phyloP scores from a whole-genome alignment of 352 stramenopile species.

The Pythium chondricola region DNA sequence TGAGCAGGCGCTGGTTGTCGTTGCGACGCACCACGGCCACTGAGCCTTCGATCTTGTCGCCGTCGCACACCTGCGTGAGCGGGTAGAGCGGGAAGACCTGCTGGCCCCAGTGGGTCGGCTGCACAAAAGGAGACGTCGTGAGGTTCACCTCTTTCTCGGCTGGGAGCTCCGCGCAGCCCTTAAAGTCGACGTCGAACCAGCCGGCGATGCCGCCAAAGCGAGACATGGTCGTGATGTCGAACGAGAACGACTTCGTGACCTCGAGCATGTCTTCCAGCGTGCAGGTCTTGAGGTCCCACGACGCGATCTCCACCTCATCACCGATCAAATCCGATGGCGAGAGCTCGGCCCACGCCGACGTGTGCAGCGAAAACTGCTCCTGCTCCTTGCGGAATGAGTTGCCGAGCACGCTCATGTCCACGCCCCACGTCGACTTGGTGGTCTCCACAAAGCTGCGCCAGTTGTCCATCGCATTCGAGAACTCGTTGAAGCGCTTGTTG shows the following conservation, averaged over 20 bases:
- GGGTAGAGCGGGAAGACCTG: conserved; percentile 84
- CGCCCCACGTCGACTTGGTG: conserved; percentile 93
- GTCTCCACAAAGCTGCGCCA: conserved; percentile 86
- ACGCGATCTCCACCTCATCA: conserved; percentile 74
- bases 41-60: conserved; percentile 62
- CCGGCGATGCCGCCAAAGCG: conserved; percentile 93
- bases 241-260: conserved; percentile 59
- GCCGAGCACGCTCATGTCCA: conserved; percentile 95
- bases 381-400: conserved; percentile 84
- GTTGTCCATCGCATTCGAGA: conserved; percentile 79
- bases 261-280: conserved; percentile 80
- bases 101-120: conserved; percentile 86
- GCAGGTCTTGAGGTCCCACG: conserved; percentile 81
- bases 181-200: conserved; percentile 99
- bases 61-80: conserved; percentile 77
- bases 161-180: conserved; percentile 75
- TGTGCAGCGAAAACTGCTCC: conserved; percentile 84
- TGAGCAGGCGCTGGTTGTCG: conserved; percentile 87
- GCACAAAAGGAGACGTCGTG: conserved; percentile 87
- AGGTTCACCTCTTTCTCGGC: conserved; percentile 80
- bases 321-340: conserved; percentile 72
- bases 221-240: conserved; percentile 83
- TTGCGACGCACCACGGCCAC: conserved; percentile 68
- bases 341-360: conserved; percentile 80
- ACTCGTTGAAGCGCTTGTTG: conserved; percentile 81